Evolutionary conservation across 2,329 filamentous ascomycete species (phyloP), one percentile per base, ranked within the genome.

Genomic region (Fusarium penzigii): DNA sequence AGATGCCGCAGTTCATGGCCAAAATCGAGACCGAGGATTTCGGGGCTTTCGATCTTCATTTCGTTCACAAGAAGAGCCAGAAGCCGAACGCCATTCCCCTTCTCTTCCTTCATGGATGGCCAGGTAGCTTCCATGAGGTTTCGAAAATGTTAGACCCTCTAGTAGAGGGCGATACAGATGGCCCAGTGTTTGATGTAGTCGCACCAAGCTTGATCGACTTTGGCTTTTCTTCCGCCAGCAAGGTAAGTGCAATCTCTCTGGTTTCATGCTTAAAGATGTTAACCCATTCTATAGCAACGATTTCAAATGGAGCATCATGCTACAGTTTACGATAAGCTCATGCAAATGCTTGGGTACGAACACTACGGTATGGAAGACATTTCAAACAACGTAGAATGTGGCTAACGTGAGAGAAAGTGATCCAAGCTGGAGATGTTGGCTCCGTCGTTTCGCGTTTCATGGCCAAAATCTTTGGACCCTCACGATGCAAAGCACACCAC

Each of bases 41-140:
- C 52, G 82, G 75, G 2, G 70, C 75, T 1, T 66, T 86, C 45
- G 75, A 84, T 32, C 72, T 88, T 4, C 85, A 88, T 66, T 85
- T 84, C 64, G 66, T 88, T 5, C 80, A 86, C 64, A 74, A 84
- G 56, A 75, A 69, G 44, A 83, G 78, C 58, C 59, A 70, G 1
- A 71, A 71, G 5, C 58, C 75, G 2, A 71, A 74, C 36, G 81
- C 82, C 1, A 79, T 88, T 39, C 85, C 86, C 0, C 65, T 88
- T 17, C 68, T 88, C 4, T 87, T 88, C 25, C 20, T 55, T 13
- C 53, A 56, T 17, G 53, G 53, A 14, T 56, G 53, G 53, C 53
- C 53, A 9, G 53, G 53, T 1, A 49, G 49, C 8, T 55, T 55
- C 29, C 9, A 49, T 17, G 52, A 55, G 34, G 53, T 46, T 14